Conservation (phyloP, 768 basidiomycete species). For the Kwoniella europaea region DNA sequence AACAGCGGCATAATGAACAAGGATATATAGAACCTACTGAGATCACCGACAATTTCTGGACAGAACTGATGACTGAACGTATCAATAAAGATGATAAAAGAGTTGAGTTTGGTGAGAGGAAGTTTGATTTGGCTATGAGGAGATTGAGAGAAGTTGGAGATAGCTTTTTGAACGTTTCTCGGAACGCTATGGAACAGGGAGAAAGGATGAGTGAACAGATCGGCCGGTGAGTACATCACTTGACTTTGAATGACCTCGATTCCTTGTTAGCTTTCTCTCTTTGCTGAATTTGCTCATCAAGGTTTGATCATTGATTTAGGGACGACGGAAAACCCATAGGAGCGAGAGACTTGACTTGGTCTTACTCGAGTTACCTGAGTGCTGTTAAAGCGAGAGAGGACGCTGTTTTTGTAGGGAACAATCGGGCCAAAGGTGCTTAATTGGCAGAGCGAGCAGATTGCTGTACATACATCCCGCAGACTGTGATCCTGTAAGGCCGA, state of each 20-base stretch:
- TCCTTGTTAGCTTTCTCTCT: not conserved
- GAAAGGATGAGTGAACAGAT: constrained; percentile 55
- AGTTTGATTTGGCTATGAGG: constrained; percentile 24
- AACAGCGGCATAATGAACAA: constrained; percentile 9
- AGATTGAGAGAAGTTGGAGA: constrained; percentile 34
- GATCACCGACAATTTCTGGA: constrained; percentile 40
- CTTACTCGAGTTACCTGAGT: constrained; percentile 43
- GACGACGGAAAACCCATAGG: constrained; percentile 34
- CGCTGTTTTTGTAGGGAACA: no score
- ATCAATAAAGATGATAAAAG: not conserved
- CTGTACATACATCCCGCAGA: no score
- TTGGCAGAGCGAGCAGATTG: no score
- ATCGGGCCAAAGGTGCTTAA: no score
- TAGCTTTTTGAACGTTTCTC: constrained; percentile 28
- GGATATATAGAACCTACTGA: constrained; percentile 26
- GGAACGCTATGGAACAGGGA: constrained; percentile 20
- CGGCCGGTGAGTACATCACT: constrained; percentile 34
- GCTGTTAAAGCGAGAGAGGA: constrained; percentile 30
- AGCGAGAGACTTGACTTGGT: constrained; percentile 54
- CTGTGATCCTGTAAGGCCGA: no score
- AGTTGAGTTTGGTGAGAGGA: not conserved
- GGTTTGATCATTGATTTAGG: constrained; percentile 18
- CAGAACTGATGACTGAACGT: constrained; percentile 22
- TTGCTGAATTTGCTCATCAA: not conserved
- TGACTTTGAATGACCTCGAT: not conserved